Base-by-base conservation (phyloP, 164 flowering plant species). In the Nymphaea colorata region DNA sequence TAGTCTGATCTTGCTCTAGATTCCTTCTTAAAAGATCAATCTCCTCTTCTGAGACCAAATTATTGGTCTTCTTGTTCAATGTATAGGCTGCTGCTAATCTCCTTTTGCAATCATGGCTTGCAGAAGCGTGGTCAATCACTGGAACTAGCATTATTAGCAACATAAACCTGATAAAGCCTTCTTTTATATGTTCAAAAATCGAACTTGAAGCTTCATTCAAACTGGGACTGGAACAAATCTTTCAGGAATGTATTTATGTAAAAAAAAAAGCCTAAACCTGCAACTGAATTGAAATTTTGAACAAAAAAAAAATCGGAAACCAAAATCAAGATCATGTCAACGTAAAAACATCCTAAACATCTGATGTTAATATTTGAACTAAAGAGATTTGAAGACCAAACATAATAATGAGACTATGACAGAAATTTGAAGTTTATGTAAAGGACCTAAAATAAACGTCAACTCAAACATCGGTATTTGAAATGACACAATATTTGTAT, bases 81-180 rank as follows among this genome's bases (percentile, higher is more conserved):
- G 82, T 87, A 75, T 89, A 91, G 5, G 98, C 89, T 82, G 84
- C 96, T 3, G 77, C 87, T 80, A 93, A 61, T 78, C 76, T 87
- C 74, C 81, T 79, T 76, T 71, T 82, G 78, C 98, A 93, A 44
- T 87, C 97, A 72, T 91, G 88, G 78, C 88, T 88, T 42, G 91
- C 98, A 53, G 70, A n/a, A 76, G 83, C 90, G 81, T 93, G 98
- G 62, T 70, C 71, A 43, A 89, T 88, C 81, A 93, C 97, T 91
- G 88, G 42, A 66, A 70, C 16, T 67, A 43, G 5, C 53, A 45
- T 45, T 45, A 45, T 45, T 45, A 10, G 36, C 36, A 45, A 45
- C 53, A 45, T 5, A 5, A 45, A 10, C 53, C 53, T 45, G 53
- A 45, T 5, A 45, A 45, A 45, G 53, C 5, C 5, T 45, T 45